Evolutionary conservation across 768 basidiomycete species (phyloP), one percentile per base, ranked within the genome.

Genomic region (Infundibulicybe gibba): DNA sequence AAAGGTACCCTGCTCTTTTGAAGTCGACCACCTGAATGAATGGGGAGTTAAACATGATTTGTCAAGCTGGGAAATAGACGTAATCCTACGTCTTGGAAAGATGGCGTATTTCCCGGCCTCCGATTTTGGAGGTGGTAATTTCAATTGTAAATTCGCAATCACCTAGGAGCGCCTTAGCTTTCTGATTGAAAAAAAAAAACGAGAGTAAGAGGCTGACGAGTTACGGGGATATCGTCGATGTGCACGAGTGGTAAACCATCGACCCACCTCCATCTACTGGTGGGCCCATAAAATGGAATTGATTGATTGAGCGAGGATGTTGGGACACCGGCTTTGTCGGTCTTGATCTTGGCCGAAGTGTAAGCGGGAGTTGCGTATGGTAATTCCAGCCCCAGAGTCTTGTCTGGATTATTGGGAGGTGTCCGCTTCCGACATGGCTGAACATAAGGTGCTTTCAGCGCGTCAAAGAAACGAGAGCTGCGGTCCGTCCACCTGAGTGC

Each of bases 11-110:
- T 41, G 43, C 3, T 14, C 17, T 2, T 30, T 41, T 30, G n/a
- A 32, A 17, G 37, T 30, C 17, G 43, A 25, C 14, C 33, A 14
- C 25, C 25, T 25, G 25, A 25, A 25, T 25, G 25, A 25, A 25
- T 25, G 8, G 25, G 25, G 8, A 8, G 25, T 8, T 25, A 25
- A 25, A 25, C 25, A n/a, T 25, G 25, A 25, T 25, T 25, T 25
- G 25, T 25, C 8, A 8, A 25, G 25, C 8, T 25, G 25, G 25
- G 8, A 8, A 25, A 25, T 25, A 8, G 8, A 25, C 25, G 5
- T 30, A 6, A 32, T 48, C 55, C 21, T 19, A 54, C 55, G 44
- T 48, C 41, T 57, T 57, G 37, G 51, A 52, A 8, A 57, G 12
- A 42, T 50, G 52, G 8, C 42, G 40, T 33, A 57, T 44, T 12